phyloP scores from a whole-genome alignment of 2,329 filamentous ascomycete species.

The Zymoseptoria pseudotritici region DNA sequence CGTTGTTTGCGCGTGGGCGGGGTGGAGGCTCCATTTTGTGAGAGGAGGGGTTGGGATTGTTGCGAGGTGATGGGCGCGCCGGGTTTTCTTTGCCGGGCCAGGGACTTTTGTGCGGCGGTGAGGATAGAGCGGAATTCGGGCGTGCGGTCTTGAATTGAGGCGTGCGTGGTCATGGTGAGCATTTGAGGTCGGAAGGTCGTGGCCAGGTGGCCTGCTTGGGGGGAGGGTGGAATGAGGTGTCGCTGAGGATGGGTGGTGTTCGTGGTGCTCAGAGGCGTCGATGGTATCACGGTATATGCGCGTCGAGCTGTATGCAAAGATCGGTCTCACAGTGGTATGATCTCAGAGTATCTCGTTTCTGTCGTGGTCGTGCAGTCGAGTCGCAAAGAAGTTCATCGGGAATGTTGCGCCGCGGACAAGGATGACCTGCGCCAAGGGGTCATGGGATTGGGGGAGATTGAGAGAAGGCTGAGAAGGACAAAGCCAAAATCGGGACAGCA shows the following conservation, averaged over 20 bases:
- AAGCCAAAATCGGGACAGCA: background rate
- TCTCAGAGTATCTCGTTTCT: background rate
- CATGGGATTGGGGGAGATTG: background rate
- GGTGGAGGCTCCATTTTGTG: conserved; percentile 40
- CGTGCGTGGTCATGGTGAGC: conserved; percentile 42
- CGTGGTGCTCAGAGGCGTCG: background rate
- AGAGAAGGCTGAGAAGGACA: background rate
- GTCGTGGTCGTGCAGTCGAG: background rate
- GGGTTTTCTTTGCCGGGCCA: conserved; percentile 61
- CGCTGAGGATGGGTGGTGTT: background rate
- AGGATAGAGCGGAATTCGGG: conserved; percentile 91
- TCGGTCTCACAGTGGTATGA: background rate
- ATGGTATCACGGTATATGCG: background rate
- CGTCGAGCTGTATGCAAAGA: background rate
- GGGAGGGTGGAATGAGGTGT: background rate
- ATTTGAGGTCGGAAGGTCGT: conserved; percentile 10
- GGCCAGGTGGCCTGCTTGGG: conserved; percentile 7
- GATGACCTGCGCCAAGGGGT: background rate
- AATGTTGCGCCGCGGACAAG: background rate
- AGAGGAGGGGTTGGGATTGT: conserved; percentile 28
- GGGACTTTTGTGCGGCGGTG: conserved; percentile 60
- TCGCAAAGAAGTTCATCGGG: background rate
- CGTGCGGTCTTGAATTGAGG: conserved; percentile 92
- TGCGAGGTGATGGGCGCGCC: conserved; percentile 64
- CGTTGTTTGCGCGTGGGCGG: conserved; percentile 41